phyloP scores from a whole-genome alignment of 2,329 filamentous ascomycete genomes.

The Curvularia hawaiiensis region DNA sequence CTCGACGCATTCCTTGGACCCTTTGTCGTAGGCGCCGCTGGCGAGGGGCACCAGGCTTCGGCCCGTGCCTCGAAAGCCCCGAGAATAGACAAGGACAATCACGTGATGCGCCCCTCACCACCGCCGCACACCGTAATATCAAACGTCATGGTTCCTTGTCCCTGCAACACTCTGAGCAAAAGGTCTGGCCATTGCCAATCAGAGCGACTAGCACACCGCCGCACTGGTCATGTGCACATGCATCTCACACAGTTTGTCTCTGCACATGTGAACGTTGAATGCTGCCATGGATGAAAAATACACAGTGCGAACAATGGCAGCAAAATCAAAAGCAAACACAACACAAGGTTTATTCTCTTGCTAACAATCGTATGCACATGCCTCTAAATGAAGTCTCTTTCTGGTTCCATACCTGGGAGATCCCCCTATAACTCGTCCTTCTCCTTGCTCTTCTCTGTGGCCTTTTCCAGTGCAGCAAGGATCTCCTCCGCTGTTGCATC shows the following conservation, averaged over 20 bases:
- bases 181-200: not conserved
- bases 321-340: not conserved
- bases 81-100: not conserved
- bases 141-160: not conserved
- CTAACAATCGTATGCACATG: not conserved
- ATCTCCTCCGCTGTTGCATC: slow-evolving; percentile 49
- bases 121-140: not conserved
- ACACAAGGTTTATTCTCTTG: not conserved
- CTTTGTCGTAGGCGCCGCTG: slow-evolving; percentile 6
- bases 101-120: not conserved
- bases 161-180: not conserved
- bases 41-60: not conserved
- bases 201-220: not conserved
- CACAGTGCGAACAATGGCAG: not conserved
- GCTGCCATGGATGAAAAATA: not conserved
- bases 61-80: not conserved
- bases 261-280: not conserved
- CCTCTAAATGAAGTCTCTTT: not conserved
- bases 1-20: not conserved
- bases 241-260: not conserved
- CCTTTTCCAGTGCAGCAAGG: slow-evolving; percentile 55
- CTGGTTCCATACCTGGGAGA: not conserved
- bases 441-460: slow-evolving; percentile 10
- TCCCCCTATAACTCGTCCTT: slow-evolving; percentile 23
- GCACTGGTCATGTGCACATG: not conserved